A percentile compares a stretch with the other conserved stretches of the same genome.
Conservation (phyloP, 2,329 filamentous ascomycete genomes). For the Scleromitrula shiraiana region DNA sequence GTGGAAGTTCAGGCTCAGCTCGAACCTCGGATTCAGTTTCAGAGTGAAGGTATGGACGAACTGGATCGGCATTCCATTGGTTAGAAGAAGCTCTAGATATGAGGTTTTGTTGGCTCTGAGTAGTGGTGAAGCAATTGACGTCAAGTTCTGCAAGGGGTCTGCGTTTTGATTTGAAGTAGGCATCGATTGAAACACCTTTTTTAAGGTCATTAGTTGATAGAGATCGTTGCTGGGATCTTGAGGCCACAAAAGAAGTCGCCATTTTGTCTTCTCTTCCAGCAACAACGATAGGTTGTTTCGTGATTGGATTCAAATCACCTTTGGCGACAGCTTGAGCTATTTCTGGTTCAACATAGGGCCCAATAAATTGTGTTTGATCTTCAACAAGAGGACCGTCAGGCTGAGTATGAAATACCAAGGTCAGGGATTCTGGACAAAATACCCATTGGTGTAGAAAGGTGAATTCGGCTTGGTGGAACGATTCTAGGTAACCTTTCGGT, state of each 20-base stretch:
- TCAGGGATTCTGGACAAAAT: conserved; percentile 67
- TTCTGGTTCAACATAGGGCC: conserved; percentile 58
- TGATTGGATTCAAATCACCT: conserved; percentile 84
- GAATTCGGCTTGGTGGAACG: conserved; percentile 78
- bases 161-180: conserved; percentile 57
- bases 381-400: conserved; percentile 55
- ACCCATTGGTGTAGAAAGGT: conserved; percentile 95
- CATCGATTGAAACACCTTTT: conserved; percentile 51
- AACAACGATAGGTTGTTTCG: conserved; percentile 55
- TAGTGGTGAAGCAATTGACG: conserved; percentile 58
- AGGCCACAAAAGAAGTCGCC: conserved; percentile 14
- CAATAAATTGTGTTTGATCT: conserved; percentile 74
- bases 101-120: conserved; percentile 54
- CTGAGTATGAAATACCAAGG: conserved; percentile 68
- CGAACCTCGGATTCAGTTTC: conserved; percentile 16
- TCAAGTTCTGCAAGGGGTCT: conserved; percentile 59
- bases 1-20: conserved; percentile 30
- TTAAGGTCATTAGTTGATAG: conserved; percentile 43
- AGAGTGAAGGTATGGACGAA: conserved; percentile 25
- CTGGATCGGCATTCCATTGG: conserved; percentile 47
- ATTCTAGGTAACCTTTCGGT: conserved; percentile 70
- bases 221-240: conserved; percentile 15
- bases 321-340: conserved; percentile 66
- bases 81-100: conserved; percentile 46
- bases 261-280: conserved; percentile 20